Evolutionary conservation across 805 yeast genomes (phyloP).

Genomic region (Lachancea lanzarotensis): DNA sequence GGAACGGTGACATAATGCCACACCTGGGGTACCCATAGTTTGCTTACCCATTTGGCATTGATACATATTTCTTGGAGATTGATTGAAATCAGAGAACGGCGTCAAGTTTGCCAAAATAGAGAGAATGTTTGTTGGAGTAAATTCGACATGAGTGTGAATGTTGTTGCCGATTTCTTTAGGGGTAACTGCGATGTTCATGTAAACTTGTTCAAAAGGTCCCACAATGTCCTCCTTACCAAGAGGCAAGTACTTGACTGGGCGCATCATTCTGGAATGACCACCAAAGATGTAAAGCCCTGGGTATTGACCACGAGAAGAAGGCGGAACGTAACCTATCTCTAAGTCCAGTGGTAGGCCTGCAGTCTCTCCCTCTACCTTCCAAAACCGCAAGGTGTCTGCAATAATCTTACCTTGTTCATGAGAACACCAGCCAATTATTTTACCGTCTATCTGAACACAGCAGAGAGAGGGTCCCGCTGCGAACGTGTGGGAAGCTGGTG

Average conservation of each 20-base stretch:
- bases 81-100: constrained; percentile 97
- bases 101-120: constrained; percentile 95
- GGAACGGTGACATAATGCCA: constrained; percentile 83
- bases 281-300: constrained; percentile 92
- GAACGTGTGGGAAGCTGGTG: constrained; percentile 62
- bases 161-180: constrained; percentile 82
- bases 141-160: constrained; percentile 89
- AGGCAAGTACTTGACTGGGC: constrained; percentile 91
- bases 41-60: constrained; percentile 99
- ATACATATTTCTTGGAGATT: constrained; percentile 98
- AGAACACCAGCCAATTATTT: constrained; percentile 87
- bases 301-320: constrained; percentile 92
- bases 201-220: constrained; percentile 97
- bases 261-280: constrained; percentile 89
- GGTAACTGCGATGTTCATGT: constrained; percentile 91
- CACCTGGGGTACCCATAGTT: constrained; percentile 99
- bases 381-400: constrained; percentile 83
- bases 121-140: constrained; percentile 86
- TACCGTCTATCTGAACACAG: constrained; percentile 92
- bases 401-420: constrained; percentile 81
- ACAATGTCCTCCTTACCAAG: constrained; percentile 75
- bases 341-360: constrained; percentile 71
- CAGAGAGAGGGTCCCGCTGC: constrained; percentile 85
- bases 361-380: constrained; percentile 81
- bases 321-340: constrained; percentile 95